A percentile compares a stretch with the other conserved stretches of the same genome.
Evolutionary conservation across 129 eudicot species (phyloP).

Genomic region (Erigeron canadensis): DNA sequence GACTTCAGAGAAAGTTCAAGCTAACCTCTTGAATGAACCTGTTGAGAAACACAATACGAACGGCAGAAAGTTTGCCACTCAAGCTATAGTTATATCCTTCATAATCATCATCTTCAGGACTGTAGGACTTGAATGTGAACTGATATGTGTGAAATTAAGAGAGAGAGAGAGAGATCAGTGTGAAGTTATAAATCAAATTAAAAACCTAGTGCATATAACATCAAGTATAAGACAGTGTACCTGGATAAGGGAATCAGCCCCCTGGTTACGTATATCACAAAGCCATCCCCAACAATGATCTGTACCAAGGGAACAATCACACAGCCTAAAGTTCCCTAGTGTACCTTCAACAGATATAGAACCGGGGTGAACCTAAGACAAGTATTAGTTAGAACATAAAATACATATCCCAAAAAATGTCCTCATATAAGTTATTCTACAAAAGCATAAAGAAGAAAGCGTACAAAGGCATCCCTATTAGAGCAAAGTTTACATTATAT

Average conservation of each 20-base stretch:
- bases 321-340: slow-evolving; percentile 80
- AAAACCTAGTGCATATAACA: slow-evolving; percentile 3
- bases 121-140: slow-evolving; percentile 79
- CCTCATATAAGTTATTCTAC: slow-evolving; percentile 4
- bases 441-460: background rate
- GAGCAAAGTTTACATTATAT: background rate
- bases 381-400: slow-evolving; percentile 3
- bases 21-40: slow-evolving; percentile 95
- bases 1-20: slow-evolving; percentile 19
- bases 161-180: slow-evolving; percentile 13
- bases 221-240: slow-evolving; percentile 32
- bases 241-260: slow-evolving; percentile 88
- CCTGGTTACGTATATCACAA: slow-evolving; percentile 89
- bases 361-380: slow-evolving; percentile 81
- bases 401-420: background rate
- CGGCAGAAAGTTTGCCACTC: slow-evolving; percentile 85
- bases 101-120: slow-evolving; percentile 87
- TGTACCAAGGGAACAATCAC: slow-evolving; percentile 71
- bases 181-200: background rate
- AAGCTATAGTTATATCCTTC: slow-evolving; percentile 93
- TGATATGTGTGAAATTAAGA: slow-evolving; percentile 29
- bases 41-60: slow-evolving; percentile 92
- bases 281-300: slow-evolving; percentile 93
- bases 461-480: background rate
- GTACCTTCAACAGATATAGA: slow-evolving; percentile 81